Evolutionary conservation across 495 filamentous ascomycete genomes (phyloP), one percentile per base, ranked within the genome.

Genomic region (Aspergillus bertholletiae): DNA sequence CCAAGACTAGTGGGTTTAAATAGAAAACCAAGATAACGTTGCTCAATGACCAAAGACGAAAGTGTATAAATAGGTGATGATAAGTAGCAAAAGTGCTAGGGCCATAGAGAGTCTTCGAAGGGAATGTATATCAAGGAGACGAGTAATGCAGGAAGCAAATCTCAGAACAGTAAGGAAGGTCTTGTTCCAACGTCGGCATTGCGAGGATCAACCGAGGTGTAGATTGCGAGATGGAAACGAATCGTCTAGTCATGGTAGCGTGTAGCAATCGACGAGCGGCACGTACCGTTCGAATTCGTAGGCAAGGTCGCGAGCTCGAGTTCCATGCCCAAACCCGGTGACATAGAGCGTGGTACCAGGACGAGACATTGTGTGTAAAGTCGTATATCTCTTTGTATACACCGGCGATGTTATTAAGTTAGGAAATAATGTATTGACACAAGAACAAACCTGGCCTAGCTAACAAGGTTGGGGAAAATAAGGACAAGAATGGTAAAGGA

Each of bases 281-380:
- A 92, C 88, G 81, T 95, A 98, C 95, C 93, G 89, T 89, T 96
- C 92, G 88, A 97, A 97, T 83, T 99, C 94, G 89, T 96, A 97
- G 80, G 94, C 94, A 74, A 99, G 90, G 78, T 99, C 94, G 83
- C 95, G 91, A 71, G 94, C 94, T 80, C 94, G 92, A 71, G 94
- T 99, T 67, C 94, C 95, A 74, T 96, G 93, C 80, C 93, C 94
- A 75, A 99, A 99, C 80, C 94, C 94, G 57, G 83, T 88, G 58
- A 97, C 94, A 80, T 98, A 98, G 53, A 98, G 90, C 27, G 94
- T 98, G 39, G 92, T 96, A 49, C 86, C 86, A 66, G 88, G 85
- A 61, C 92, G 90, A 82, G 92, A 96, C 92, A 96, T 97, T 62
- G 34, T 48, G 54, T 21, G 23, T 51, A 30, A 46, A 20, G n/a